Conservation (phyloP, 805 yeast species). For the Candida pseudofarinosa region DNA sequence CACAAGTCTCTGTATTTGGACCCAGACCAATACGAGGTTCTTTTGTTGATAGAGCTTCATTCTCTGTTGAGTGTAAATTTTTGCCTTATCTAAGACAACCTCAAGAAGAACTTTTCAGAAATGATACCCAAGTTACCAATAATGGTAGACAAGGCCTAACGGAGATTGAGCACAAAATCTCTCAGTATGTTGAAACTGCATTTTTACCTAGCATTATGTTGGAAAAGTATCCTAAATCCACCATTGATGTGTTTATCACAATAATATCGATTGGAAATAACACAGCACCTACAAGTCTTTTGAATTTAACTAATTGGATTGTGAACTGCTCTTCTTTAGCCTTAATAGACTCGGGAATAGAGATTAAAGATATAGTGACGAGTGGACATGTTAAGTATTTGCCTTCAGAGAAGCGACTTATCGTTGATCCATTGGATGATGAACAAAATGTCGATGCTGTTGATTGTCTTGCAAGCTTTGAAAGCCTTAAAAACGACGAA, state of each 20-base stretch:
- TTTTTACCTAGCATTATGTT: slow-evolving; percentile 52
- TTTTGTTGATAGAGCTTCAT: slow-evolving; percentile 60
- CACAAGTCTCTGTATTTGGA: slow-evolving; percentile 76
- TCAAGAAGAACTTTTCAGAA: slow-evolving; percentile 25
- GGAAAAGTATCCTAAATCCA: slow-evolving; percentile 82
- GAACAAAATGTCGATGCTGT: slow-evolving; percentile 6
- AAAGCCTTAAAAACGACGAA: slow-evolving; percentile 51
- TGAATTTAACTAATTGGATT: slow-evolving; percentile 46
- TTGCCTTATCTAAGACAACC: slow-evolving; percentile 47
- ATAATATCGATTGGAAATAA: slow-evolving; percentile 47
- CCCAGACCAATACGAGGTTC: slow-evolving; percentile 83
- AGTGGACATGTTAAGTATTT: slow-evolving; percentile 45
- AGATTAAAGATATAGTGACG: slow-evolving; percentile 71
- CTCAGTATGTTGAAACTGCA: slow-evolving; percentile 50
- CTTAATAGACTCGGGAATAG: slow-evolving; percentile 80
- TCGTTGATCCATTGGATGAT: slow-evolving; percentile 16
- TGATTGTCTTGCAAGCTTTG: slow-evolving; percentile 46
- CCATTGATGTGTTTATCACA: slow-evolving; percentile 73
- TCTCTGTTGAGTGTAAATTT: slow-evolving; percentile 58
- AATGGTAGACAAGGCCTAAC: slow-evolving; percentile 32
- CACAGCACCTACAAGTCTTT: slow-evolving; percentile 20
- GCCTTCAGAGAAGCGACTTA: slow-evolving; percentile 8
- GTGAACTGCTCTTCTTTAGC: slow-evolving; percentile 70
- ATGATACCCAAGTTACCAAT: slow-evolving; percentile 10
- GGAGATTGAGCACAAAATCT: slow-evolving; percentile 42